These are phyloP conservation scores for Alloteropsis angusta DNA, from an alignment of 202 grass and related monocot species.

Conservation along the genomic window DNA sequence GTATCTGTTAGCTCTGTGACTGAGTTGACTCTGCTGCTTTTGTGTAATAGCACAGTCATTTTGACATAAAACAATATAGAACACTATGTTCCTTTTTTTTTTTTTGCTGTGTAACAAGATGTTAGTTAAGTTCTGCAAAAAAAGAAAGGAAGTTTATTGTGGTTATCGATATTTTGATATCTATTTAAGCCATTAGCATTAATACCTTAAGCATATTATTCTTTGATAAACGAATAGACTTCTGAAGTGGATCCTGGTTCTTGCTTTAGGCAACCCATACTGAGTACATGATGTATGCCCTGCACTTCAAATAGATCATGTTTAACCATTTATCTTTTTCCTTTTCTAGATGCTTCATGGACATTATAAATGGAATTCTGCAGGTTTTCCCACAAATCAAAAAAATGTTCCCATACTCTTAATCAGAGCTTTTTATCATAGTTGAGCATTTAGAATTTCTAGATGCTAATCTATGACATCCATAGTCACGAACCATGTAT, in stretches of 20 bases:
- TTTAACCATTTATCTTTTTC: background rate
- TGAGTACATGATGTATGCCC: background rate
- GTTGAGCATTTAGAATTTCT: conserved; percentile 4
- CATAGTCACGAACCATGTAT: background rate
- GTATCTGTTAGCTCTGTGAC: background rate
- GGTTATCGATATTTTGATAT: background rate
- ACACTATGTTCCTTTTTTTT: background rate
- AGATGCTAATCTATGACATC: background rate
- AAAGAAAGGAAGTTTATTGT: background rate
- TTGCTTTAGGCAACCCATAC: background rate
- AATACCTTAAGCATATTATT: background rate
- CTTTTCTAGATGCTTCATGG: background rate
- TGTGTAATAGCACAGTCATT: background rate
- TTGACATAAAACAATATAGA: background rate
- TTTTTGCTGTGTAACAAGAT: background rate
- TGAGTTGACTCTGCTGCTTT: background rate
- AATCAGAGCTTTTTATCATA: background rate
- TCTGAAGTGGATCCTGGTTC: background rate
- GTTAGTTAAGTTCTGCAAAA: background rate
- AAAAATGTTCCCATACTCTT: too few relatives aligned
- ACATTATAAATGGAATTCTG: background rate
- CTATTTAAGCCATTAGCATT: background rate
- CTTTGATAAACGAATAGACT: background rate
- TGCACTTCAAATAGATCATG: background rate
- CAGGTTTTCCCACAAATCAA: too few relatives aligned